Conservation (phyloP, 75 land plant species). For the Pinus taeda region DNA sequence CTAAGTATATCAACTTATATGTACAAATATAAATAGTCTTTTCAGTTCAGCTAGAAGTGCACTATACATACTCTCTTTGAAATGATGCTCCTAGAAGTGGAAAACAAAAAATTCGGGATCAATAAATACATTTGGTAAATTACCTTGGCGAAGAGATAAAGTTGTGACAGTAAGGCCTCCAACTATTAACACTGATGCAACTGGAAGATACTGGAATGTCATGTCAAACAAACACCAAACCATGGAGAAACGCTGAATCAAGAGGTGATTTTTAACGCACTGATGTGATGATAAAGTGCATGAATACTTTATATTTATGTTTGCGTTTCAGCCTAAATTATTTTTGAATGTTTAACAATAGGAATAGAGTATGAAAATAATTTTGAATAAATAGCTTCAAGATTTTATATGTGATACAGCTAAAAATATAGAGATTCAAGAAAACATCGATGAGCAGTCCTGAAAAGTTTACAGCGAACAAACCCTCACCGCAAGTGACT, state of each 20-base stretch:
- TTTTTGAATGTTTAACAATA: background rate
- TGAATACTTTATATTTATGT: background rate
- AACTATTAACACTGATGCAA: slow-evolving; percentile 76
- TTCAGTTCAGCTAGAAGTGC: background rate
- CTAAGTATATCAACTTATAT: background rate
- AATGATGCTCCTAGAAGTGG: background rate
- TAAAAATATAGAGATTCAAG: background rate
- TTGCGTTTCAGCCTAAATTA: background rate
- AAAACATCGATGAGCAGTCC: background rate
- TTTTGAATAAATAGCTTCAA: background rate
- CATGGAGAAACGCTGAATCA: background rate
- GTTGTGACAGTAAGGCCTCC: slow-evolving; percentile 79
- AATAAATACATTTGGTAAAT: background rate
- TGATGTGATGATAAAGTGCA: background rate
- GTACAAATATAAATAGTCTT: background rate
- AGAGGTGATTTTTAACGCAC: background rate
- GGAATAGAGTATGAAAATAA: background rate
- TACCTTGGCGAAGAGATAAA: slow-evolving; percentile 79
- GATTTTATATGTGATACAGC: background rate
- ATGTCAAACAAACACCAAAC: slow-evolving; percentile 7
- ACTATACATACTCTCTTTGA: background rate
- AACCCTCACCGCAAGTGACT: slow-evolving; percentile 67
- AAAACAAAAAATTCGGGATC: background rate
- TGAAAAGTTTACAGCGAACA: background rate
- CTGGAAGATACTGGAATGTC: slow-evolving; percentile 80